Evolutionary conservation across 2,329 filamentous ascomycete genomes (phyloP), one percentile per base, ranked within the genome.

Genomic region (Rhinocladiella mackenziei): DNA sequence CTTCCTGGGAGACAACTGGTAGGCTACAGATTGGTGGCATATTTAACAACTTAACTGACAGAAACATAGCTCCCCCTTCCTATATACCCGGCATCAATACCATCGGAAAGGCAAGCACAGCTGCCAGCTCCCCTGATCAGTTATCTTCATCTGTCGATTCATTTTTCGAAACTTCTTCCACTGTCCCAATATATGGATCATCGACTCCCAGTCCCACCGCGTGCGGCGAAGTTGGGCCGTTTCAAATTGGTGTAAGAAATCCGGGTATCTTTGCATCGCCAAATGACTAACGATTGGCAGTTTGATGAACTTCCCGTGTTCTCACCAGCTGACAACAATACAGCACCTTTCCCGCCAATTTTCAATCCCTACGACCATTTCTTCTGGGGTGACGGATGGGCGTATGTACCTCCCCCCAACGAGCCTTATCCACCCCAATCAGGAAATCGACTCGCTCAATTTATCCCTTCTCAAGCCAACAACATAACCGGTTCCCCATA

Each of bases 351-450:
- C 34, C 65, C 68, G 7, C 66, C 68, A 31, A 62, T 76, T 45
- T 66, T 62, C 51, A 69, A 67, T 42, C 72, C 72, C 1, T 75
- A 74, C 51, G 67, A 72, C 42, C 72, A 76, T 54, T 64, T 76
- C 35, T 68, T 67, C 56, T 76, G 73, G 59, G 70, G 70, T 30
- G 65, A 70, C 43, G 73, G 73, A 15, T 76, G 68, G 58, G 66
- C 68, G 3, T 73, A 75, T 53, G 65, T 70, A 22, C 68, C 70
- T 3, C 65, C 66, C 28, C 65, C 66, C 29, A 64, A 60, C 43
- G 64, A 69, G 46, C 69, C 70, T 6, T 74, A 69, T 48, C 56
- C 61, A 9, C 66, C 73, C 2, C 49, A 54, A 20, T 36, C 48
- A 18, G 50, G 53, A 8, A 30, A 40, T 29, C 54, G 40, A 8